Evolutionary conservation across 192 early-diverging fungal species (phyloP).

Genomic region (Powellomyces hirtus): DNA sequence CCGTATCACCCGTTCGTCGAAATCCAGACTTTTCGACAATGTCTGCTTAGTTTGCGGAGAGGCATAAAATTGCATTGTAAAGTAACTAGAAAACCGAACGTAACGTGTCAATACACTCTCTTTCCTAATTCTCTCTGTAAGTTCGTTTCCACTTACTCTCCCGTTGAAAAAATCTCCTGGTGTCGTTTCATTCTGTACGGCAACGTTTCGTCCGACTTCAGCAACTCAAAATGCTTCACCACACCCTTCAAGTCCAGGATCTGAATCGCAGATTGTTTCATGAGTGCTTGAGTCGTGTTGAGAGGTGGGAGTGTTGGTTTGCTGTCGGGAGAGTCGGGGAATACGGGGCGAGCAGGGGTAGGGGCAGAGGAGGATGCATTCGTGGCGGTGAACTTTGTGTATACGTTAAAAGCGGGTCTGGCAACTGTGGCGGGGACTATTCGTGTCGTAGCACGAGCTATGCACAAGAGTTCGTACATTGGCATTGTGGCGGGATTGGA

Average conservation of each 20-base stretch:
- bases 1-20: conserved; percentile 50
- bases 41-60: conserved; percentile 31
- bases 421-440: background rate
- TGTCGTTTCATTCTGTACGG: conserved; percentile 89
- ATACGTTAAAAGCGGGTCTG: background rate
- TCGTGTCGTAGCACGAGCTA: conserved; percentile 1
- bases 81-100: conserved; percentile 21
- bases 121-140: no score
- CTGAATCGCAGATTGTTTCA: conserved; percentile 71
- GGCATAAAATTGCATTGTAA: conserved; percentile 49
- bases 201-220: conserved; percentile 41
- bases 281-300: conserved; percentile 36
- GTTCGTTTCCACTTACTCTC: conserved; percentile 24
- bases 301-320: background rate
- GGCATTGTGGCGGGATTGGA: background rate
- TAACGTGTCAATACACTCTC: no score
- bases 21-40: conserved; percentile 34
- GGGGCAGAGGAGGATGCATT: background rate
- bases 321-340: background rate
- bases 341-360: background rate
- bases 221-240: conserved; percentile 78
- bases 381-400: background rate
- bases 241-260: conserved; percentile 85
- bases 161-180: conserved; percentile 57
- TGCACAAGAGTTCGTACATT: conserved; percentile 7